Evolutionary conservation across 495 filamentous ascomycete genomes (phyloP), one percentile per base, ranked within the genome.

Genomic region (Talaromyces liani): DNA sequence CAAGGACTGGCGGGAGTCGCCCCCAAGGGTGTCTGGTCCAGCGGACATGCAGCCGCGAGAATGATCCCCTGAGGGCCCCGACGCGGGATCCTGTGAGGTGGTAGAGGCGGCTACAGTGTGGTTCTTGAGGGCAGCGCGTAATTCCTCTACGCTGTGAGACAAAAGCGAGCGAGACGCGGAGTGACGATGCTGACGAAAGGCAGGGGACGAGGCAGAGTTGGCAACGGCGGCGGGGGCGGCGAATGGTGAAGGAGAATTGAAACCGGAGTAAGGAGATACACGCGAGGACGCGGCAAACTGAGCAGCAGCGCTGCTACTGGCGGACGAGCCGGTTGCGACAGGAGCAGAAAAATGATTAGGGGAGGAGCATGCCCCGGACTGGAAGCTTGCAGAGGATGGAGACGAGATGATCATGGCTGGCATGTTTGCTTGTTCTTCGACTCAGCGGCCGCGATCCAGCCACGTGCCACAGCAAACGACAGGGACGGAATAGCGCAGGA

Each of bases 401-500:
- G 79, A 80, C 20, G 80, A 78, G 65, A 75, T 77, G 68, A 83
- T 72, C 79, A 83, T 82, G 60, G 60, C 25, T 34, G 60, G 60
- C 60, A 62, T 62, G 25, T 18, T 34, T 49, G 16, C 33, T 7
- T 27, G 12, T n/a, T 53, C n/a, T 29, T 49, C 60, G 39, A 60
- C 18, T 58, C 56, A 58, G 31, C 56, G 10, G 27, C 27, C 56
- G 56, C 56, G 56, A 36, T 34, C 24, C 56, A 36, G 56, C 56
- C 56, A 58, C 56, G 56, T 58, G 56, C 56, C 27, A 36, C 51
- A 20, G 24, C 71, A 49, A 71, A 70, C 71, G 73, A 72, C 66
- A 65, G 66, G 69, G 75, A 75, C 77, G 78, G 75, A 75, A 78
- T 75, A 76, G 77, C 70, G 72, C 71, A 79, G 70, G 71, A 76